phyloP scores from a whole-genome alignment of 768 basidiomycete species.

The Amylocystis lapponica region DNA sequence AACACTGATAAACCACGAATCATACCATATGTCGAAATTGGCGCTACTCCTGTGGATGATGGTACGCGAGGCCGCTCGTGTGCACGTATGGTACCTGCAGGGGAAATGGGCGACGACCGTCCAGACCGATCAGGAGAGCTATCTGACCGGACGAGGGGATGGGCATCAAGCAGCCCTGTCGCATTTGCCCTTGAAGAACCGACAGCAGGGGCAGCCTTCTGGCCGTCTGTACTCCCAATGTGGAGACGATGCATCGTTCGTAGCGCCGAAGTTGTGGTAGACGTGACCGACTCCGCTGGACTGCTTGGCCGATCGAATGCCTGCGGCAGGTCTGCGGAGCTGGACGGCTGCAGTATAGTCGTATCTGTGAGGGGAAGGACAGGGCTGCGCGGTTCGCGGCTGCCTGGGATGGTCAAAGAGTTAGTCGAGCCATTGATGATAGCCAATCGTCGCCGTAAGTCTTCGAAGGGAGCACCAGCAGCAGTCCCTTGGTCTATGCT shows the following conservation, averaged over 20 bases:
- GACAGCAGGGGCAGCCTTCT: conserved; percentile 86
- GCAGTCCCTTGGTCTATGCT: conserved; percentile 42
- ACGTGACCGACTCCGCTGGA: conserved; percentile 79
- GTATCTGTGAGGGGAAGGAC: conserved; percentile 31
- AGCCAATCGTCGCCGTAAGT: conserved; percentile 69
- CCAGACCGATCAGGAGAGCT: conserved; percentile 71
- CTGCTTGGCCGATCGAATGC: conserved; percentile 59
- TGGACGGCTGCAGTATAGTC: conserved; percentile 10
- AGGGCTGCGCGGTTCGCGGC: conserved; percentile 41
- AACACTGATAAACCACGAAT: too few relatives aligned
- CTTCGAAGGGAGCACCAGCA: conserved; percentile 63
- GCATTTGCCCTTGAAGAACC: conserved; percentile 84
- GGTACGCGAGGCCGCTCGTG: conserved; percentile 42
- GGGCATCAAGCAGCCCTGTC: conserved; percentile 73
- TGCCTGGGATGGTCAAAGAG: conserved; percentile 46
- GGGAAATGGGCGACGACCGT: conserved; percentile 67
- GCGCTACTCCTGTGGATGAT: conserved; percentile 50
- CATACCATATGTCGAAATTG: conserved; percentile 71
- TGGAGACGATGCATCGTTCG: conserved; percentile 58
- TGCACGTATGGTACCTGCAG: conserved; percentile 49
- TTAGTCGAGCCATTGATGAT: conserved; percentile 69
- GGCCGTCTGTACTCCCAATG: conserved; percentile 65
- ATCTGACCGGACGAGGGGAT: conserved; percentile 60
- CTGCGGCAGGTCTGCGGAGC: conserved; percentile 22
- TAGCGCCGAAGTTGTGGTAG: conserved; percentile 55